Conservation (phyloP, 306 rosid genomes). For the Trifolium repens region DNA sequence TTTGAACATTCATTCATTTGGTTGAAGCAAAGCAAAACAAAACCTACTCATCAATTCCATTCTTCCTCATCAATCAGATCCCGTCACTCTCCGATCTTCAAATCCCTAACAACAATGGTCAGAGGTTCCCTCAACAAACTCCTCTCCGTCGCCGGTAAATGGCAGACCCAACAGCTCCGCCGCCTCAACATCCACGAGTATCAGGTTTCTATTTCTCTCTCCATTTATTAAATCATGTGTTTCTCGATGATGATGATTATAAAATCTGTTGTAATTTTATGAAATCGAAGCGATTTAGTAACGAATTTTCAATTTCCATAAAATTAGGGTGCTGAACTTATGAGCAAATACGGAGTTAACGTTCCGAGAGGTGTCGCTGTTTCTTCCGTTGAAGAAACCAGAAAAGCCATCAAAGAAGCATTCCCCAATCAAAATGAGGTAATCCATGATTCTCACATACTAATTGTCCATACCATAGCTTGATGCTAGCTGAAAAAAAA, state of each 20-base stretch:
- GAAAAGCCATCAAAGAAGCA: constrained; percentile 53
- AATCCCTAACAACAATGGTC: constrained; percentile 59
- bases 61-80: background rate
- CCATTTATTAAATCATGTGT: background rate
- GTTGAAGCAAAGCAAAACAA: too few relatives aligned
- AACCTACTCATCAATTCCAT: constrained; percentile 1
- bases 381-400: constrained; percentile 53
- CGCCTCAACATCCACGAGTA: constrained; percentile 98
- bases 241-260: background rate
- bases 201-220: constrained; percentile 59
- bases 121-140: constrained; percentile 81
- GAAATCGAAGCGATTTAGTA: background rate
- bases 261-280: constrained; percentile 19
- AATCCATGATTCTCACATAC: background rate
- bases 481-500: background rate
- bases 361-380: constrained; percentile 62
- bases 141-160: constrained; percentile 83
- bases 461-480: background rate
- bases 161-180: constrained; percentile 98
- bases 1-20: background rate
- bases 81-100: constrained; percentile 27
- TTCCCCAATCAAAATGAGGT: constrained; percentile 66
- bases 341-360: constrained; percentile 86
- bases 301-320: constrained; percentile 1
- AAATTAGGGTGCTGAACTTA: constrained; percentile 88